Percentiles rank a stretch among this genome's conserved stretches.
Conservation (phyloP, 2,329 filamentous ascomycete genomes). For the Sporothrix pallida region DNA sequence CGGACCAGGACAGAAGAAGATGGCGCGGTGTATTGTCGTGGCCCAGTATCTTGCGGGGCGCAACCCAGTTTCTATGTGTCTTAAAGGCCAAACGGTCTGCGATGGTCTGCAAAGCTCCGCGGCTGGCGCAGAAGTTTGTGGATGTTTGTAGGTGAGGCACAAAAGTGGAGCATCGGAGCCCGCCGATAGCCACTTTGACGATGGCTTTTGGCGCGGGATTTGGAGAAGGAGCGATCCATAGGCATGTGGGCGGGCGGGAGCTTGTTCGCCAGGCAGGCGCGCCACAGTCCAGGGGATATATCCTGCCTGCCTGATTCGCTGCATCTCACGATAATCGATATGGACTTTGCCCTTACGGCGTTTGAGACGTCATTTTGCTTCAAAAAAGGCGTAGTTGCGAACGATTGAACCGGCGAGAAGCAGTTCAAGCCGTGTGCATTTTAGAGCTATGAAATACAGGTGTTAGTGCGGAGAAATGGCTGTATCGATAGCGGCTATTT, state of each 20-base stretch:
- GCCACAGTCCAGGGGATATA: background rate
- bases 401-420: background rate
- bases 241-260: slow-evolving; percentile 19
- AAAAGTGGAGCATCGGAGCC: slow-evolving; percentile 39
- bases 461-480: background rate
- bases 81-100: slow-evolving; percentile 1
- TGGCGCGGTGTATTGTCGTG: slow-evolving; percentile 29
- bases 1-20: slow-evolving; percentile 27
- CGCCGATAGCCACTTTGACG: slow-evolving; percentile 39
- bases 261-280: slow-evolving; percentile 23
- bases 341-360: background rate
- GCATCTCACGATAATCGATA: background rate
- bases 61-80: slow-evolving; percentile 1
- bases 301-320: slow-evolving; percentile 18
- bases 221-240: slow-evolving; percentile 2
- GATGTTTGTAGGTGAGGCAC: slow-evolving; percentile 1
- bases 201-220: slow-evolving; percentile 24
- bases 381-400: background rate
- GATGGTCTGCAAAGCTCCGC: slow-evolving; percentile 24
- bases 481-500: background rate
- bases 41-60: slow-evolving; percentile 24
- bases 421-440: background rate
- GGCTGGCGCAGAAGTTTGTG: background rate
- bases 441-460: background rate
- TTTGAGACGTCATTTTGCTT: background rate